Conservation (phyloP, 176 grass and related monocot genomes). For the Cymbopogon citratus region DNA sequence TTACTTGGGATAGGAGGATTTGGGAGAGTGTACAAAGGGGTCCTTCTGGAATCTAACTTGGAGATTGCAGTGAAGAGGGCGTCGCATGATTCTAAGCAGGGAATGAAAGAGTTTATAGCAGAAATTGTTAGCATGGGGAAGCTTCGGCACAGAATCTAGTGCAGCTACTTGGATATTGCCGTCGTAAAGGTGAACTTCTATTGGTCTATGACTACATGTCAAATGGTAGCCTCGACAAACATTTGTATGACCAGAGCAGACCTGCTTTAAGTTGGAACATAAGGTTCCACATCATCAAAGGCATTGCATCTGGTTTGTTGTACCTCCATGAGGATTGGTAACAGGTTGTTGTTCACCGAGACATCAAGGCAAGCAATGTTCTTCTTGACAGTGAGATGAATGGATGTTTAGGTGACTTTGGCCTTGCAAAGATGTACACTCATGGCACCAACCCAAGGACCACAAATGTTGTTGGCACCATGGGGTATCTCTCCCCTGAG, state of each 20-base stretch:
- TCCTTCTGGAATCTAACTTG: constrained; percentile 21
- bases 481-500: constrained; percentile 53
- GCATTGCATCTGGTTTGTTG: constrained; percentile 40
- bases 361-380: constrained; percentile 56
- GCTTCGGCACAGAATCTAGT: constrained; percentile 48
- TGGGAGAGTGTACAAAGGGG: constrained; percentile 48
- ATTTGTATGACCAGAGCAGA: constrained; percentile 23
- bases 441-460: constrained; percentile 40
- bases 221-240: constrained; percentile 48
- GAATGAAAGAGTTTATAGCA: constrained; percentile 42
- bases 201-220: constrained; percentile 49
- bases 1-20: constrained; percentile 54
- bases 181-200: constrained; percentile 41
- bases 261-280: constrained; percentile 22
- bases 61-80: constrained; percentile 41
- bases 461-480: constrained; percentile 41
- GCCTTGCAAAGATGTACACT: constrained; percentile 43
- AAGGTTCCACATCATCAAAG: constrained; percentile 44
- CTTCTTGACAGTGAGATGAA: constrained; percentile 40
- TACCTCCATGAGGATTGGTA: constrained; percentile 54
- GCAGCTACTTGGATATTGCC: constrained; percentile 46
- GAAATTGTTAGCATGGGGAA: constrained; percentile 45
- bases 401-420: constrained; percentile 38
- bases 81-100: constrained; percentile 43
- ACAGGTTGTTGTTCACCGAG: constrained; percentile 42